A percentile compares a stretch with the other conserved stretches of the same genome.
Evolutionary conservation across 2,329 filamentous ascomycete species (phyloP).

Genomic region (Aureobasidium sp.): DNA sequence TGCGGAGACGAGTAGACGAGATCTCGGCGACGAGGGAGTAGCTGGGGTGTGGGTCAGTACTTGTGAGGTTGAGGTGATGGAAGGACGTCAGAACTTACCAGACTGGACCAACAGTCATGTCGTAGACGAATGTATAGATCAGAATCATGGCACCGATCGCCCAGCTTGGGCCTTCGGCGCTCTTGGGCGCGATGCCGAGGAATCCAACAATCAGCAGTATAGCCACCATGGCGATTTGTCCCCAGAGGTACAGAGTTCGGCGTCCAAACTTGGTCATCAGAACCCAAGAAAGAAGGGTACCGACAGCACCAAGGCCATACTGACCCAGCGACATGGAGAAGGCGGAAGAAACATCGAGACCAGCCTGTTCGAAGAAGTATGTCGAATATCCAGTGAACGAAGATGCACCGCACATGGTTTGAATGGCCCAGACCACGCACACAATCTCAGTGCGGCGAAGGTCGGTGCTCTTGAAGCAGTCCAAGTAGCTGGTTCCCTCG

Average conservation of each 20-base stretch:
- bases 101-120: slow-evolving; percentile 43
- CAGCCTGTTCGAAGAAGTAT: slow-evolving; percentile 33
- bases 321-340: slow-evolving; percentile 33
- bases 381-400: slow-evolving; percentile 27
- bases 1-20: slow-evolving; percentile 25
- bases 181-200: slow-evolving; percentile 17
- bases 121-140: slow-evolving; percentile 41
- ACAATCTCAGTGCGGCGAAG: slow-evolving; percentile 32
- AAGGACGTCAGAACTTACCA: not conserved
- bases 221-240: slow-evolving; percentile 18
- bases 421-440: slow-evolving; percentile 26
- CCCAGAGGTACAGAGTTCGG: slow-evolving; percentile 30
- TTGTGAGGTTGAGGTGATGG: too few relatives aligned
- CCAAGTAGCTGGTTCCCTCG: slow-evolving; percentile 28
- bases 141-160: slow-evolving; percentile 24
- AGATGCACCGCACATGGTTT: slow-evolving; percentile 28
- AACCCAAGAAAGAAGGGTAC: slow-evolving; percentile 29
- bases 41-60: not conserved
- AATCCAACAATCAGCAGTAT: slow-evolving; percentile 24
- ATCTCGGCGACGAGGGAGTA: slow-evolving; percentile 28
- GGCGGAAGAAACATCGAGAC: slow-evolving; percentile 22
- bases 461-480: slow-evolving; percentile 32
- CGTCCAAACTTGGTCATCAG: slow-evolving; percentile 30
- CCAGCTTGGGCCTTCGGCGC: slow-evolving; percentile 21
- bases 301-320: slow-evolving; percentile 29